Evolutionary conservation across 805 yeast genomes (phyloP).

Genomic region (Pichia exigua): DNA sequence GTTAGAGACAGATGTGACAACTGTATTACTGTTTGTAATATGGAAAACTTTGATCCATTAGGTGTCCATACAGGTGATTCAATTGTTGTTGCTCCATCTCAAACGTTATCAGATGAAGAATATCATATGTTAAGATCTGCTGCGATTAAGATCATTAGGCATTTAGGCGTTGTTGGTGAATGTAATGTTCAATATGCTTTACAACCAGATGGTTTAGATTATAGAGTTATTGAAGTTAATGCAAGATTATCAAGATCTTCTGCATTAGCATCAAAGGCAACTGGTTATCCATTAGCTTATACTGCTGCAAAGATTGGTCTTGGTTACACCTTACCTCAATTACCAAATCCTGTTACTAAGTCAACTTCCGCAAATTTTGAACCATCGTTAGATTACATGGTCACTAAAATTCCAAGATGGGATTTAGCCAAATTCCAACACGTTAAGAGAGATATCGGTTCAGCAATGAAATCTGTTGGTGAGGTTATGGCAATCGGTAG

Average conservation of each 20-base stretch:
- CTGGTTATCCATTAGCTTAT: conserved; percentile 97
- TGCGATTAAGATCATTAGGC: conserved; percentile 95
- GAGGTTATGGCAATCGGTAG: conserved; percentile 99
- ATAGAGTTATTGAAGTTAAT: conserved; percentile 94
- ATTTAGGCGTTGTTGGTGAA: conserved; percentile 97
- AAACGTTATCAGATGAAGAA: conserved; percentile 93
- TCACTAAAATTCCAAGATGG: conserved; percentile 98
- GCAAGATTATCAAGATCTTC: conserved; percentile 96
- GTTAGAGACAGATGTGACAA: conserved; percentile 94
- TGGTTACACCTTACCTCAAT: conserved; percentile 89
- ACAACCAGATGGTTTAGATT: conserved; percentile 92
- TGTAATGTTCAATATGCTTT: conserved; percentile 97
- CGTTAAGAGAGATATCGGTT: conserved; percentile 88
- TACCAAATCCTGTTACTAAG: conserved; percentile 94
- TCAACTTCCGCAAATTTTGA: conserved; percentile 95
- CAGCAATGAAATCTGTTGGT: conserved; percentile 98
- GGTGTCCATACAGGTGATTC: conserved; percentile 99
- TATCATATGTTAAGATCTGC: conserved; percentile 97
- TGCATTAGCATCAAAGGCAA: conserved; percentile 96
- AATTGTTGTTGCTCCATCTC: conserved; percentile 97
- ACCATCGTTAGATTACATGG: conserved; percentile 94
- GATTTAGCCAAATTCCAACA: conserved; percentile 92
- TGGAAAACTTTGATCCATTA: conserved; percentile 98
- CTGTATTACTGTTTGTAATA: conserved; percentile 97
- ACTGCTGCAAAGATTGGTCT: conserved; percentile 97